Evolutionary conservation across 495 filamentous ascomycete species (phyloP).

Genomic region (Letharia lupina): DNA sequence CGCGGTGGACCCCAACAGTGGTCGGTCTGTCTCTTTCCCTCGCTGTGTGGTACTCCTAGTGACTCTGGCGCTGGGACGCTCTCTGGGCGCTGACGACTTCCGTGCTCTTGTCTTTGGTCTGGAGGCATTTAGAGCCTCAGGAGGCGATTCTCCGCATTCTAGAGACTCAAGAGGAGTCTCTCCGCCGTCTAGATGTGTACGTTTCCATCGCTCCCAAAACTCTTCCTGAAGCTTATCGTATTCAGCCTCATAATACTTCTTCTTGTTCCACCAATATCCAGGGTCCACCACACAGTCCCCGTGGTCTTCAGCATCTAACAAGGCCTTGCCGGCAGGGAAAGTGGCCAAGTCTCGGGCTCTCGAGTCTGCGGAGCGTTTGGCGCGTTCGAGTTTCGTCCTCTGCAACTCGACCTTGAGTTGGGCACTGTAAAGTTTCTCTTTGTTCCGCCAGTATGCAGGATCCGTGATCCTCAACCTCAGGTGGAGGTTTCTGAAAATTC

Average conservation of each 20-base stretch:
- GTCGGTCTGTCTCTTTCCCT: not conserved
- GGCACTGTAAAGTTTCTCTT: not conserved
- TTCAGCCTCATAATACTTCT: slow-evolving; percentile 2
- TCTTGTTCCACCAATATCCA: slow-evolving; percentile 1
- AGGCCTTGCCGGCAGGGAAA: slow-evolving; percentile 5
- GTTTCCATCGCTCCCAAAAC: slow-evolving; percentile 1
- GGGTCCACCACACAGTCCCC: not conserved
- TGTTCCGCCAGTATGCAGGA: slow-evolving; percentile 1
- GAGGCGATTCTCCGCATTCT: not conserved
- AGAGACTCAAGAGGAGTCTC: not conserved
- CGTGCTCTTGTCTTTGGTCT: slow-evolving; percentile 1
- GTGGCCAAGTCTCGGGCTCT: slow-evolving; percentile 3
- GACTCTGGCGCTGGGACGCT: not conserved
- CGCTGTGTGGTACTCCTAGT: slow-evolving; percentile 2
- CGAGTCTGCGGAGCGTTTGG: slow-evolving; percentile 3
- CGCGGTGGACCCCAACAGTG: not conserved
- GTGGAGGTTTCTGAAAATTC: not conserved
- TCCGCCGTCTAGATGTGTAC: not conserved
- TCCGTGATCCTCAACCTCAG: not conserved
- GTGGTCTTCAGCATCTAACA: slow-evolving; percentile 1
- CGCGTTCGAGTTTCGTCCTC: slow-evolving; percentile 2
- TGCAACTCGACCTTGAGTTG: not conserved
- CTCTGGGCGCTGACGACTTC: not conserved
- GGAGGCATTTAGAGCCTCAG: not conserved
- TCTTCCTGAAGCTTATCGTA: not conserved